These are phyloP conservation scores for Komagataella pastoris DNA, from an alignment of 805 yeast genomes.

Conservation along the genomic window DNA sequence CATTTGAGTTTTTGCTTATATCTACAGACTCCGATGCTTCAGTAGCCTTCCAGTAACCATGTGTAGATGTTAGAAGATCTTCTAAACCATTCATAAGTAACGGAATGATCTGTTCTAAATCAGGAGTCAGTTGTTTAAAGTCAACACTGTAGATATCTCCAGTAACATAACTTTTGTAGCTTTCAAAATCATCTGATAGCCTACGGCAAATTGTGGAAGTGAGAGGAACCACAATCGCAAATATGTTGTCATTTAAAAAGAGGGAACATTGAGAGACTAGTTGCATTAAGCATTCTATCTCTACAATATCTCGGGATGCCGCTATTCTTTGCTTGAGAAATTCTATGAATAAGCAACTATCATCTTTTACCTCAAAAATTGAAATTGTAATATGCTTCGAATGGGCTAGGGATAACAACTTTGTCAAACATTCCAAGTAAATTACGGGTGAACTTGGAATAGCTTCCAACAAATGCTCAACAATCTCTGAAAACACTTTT, in stretches of 20 bases:
- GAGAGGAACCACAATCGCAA: background rate
- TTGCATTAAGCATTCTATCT: background rate
- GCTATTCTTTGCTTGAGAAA: background rate
- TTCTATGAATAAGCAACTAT: background rate
- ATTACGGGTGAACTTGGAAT: background rate
- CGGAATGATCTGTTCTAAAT: slow-evolving; percentile 30
- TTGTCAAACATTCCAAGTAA: slow-evolving; percentile 18
- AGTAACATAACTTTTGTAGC: slow-evolving; percentile 5
- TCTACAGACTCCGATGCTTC: slow-evolving; percentile 8
- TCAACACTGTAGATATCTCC: slow-evolving; percentile 4
- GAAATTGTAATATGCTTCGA: background rate
- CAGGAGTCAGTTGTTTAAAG: slow-evolving; percentile 10
- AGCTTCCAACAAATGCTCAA: background rate
- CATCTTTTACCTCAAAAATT: too few species aligned
- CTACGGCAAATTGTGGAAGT: background rate
- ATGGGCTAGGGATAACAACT: slow-evolving; percentile 21
- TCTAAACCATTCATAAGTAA: slow-evolving; percentile 46
- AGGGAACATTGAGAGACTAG: background rate
- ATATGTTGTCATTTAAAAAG: background rate
- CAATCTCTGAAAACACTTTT: slow-evolving; percentile 25
- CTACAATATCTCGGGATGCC: background rate
- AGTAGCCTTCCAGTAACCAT: slow-evolving; percentile 32
- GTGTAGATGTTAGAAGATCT: slow-evolving; percentile 45
- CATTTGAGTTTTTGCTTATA: slow-evolving; percentile 14
- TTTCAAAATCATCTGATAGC: slow-evolving; percentile 6